Percentiles rank a stretch among this genome's conserved stretches.
These are phyloP conservation scores for Phytophthora constricta DNA, from an alignment of 352 stramenopile species.

Conservation along the genomic window DNA sequence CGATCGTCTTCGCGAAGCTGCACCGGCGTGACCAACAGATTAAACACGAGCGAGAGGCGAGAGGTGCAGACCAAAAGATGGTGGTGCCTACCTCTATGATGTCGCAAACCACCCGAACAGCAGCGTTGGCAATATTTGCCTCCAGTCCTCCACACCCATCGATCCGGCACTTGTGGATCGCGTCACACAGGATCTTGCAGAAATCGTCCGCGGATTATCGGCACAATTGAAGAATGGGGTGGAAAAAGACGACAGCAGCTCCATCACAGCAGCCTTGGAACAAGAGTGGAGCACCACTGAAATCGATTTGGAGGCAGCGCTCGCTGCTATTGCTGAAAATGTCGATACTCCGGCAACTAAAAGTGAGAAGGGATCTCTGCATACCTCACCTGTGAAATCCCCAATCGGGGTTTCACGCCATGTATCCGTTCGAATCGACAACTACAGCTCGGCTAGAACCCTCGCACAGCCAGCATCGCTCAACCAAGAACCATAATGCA, in stretches of 20 bases:
- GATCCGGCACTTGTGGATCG: conserved; percentile 49
- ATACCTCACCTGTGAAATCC: background rate
- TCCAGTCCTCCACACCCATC: conserved; percentile 47
- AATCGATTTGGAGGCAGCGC: conserved; percentile 26
- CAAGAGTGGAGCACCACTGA: conserved; percentile 33
- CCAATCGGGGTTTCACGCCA: conserved; percentile 11
- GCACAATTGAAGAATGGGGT: background rate
- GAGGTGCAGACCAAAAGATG: conserved; percentile 22
- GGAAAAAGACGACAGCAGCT: conserved; percentile 15
- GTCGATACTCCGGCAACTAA: background rate
- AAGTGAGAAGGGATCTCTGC: background rate
- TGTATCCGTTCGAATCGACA: conserved; percentile 33
- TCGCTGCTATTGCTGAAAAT: conserved; percentile 16
- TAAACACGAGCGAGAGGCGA: conserved; percentile 48
- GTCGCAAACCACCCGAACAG: conserved; percentile 48
- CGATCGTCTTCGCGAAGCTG: conserved; percentile 68
- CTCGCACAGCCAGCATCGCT: background rate
- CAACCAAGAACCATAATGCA: conserved; percentile 12
- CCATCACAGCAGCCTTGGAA: conserved; percentile 18
- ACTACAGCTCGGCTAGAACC: conserved; percentile 6
- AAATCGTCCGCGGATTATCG: conserved; percentile 32
- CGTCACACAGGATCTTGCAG: conserved; percentile 43
- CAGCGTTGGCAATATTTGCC: conserved; percentile 73
- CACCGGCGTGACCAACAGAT: conserved; percentile 46
- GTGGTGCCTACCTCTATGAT: conserved; percentile 56